phyloP scores from a whole-genome alignment of 1,139 yeast species.

The Suhomyces bribrorum region DNA sequence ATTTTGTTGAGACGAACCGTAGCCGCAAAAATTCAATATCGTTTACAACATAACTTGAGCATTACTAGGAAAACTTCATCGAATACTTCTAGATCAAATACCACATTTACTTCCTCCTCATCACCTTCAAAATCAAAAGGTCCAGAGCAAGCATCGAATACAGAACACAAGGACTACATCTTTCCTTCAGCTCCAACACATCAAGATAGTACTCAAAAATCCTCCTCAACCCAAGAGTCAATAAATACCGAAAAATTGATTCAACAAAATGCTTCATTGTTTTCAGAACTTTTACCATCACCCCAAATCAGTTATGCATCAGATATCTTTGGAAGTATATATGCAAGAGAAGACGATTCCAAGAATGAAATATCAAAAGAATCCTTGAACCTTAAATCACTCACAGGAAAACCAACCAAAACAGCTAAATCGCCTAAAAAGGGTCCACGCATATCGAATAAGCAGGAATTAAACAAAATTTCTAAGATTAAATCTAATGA shows the following conservation, averaged over 20 bases:
- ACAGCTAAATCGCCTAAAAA: neutral
- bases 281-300: conserved; percentile 39
- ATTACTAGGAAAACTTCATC: conserved; percentile 10
- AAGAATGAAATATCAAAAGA: conserved; percentile 1
- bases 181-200: neutral
- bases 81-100: conserved; percentile 11
- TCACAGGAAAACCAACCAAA: too few relatives aligned
- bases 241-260: conserved; percentile 35
- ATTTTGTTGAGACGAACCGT: conserved; percentile 42
- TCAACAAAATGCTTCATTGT: conserved; percentile 34
- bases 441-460: neutral
- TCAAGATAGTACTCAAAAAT: conserved; percentile 1
- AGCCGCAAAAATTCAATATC: conserved; percentile 45
- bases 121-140: conserved; percentile 3
- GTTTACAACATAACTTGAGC: conserved; percentile 24
- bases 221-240: conserved; percentile 23
- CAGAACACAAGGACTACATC: neutral
- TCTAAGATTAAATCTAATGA: conserved; percentile 2
- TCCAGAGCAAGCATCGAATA: neutral
- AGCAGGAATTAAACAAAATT: neutral
- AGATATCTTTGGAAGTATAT: conserved; percentile 29
- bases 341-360: conserved; percentile 7
- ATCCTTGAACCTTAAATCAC: neutral
- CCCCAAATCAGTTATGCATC: conserved; percentile 42
- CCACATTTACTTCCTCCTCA: conserved; percentile 6